Conservation (phyloP, 192 early-diverging fungal species). For the Entomortierella parvispora region DNA sequence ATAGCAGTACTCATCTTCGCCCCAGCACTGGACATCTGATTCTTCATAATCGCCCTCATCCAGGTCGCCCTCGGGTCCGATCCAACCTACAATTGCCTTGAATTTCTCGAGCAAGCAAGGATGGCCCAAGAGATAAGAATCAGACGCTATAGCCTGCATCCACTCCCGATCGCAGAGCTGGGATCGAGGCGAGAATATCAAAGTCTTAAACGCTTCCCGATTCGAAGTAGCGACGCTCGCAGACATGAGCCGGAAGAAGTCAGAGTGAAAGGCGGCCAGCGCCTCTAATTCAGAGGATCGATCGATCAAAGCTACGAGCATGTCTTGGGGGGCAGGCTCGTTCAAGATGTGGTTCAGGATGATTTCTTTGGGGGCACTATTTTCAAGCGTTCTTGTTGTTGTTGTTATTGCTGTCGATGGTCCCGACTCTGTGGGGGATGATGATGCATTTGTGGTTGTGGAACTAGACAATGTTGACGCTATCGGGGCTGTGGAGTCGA, state of each 20-base stretch:
- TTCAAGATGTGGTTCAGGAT: conserved; percentile 16
- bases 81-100: conserved; percentile 46
- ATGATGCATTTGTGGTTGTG: background rate
- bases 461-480: background rate
- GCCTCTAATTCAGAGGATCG: conserved; percentile 34
- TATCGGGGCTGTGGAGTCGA: background rate
- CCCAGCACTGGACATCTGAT: background rate
- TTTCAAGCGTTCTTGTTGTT: background rate
- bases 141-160: conserved; percentile 18
- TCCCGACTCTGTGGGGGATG: background rate
- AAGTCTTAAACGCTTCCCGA: conserved; percentile 7
- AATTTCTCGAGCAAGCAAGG: conserved; percentile 42
- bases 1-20: conserved; percentile 37
- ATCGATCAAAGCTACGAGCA: conserved; percentile 40
- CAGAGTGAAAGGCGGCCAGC: conserved; percentile 42
- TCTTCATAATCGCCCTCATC: background rate
- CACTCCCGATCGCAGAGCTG: conserved; percentile 23
- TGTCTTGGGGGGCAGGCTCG: conserved; percentile 23
- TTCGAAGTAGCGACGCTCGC: conserved; percentile 7
- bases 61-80: conserved; percentile 16
- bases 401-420: background rate
- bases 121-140: background rate
- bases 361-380: conserved; percentile 12
- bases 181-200: conserved; percentile 21
- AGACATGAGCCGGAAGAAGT: conserved; percentile 32